Percentiles rank a stretch among this genome's conserved stretches.
These are phyloP conservation scores for Penicillium sp. DNA, from an alignment of 2,329 filamentous ascomycete genomes.

Conservation along the genomic window DNA sequence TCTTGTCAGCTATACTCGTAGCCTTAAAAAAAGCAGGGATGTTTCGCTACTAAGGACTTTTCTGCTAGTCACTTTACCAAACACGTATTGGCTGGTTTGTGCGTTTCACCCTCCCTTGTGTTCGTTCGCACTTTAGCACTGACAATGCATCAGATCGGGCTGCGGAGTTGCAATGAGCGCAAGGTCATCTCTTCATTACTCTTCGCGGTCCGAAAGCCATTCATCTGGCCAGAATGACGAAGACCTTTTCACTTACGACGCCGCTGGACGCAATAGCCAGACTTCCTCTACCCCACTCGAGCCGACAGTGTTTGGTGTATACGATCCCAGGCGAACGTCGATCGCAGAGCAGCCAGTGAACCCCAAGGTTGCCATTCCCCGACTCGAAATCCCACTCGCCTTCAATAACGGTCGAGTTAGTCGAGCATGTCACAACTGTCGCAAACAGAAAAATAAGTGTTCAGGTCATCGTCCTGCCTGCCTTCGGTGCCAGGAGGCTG, in stretches of 20 bases:
- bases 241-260: neutral
- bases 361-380: constrained; percentile 34
- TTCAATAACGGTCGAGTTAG: constrained; percentile 34
- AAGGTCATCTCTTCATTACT: neutral
- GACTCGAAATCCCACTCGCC: constrained; percentile 22
- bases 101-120: neutral
- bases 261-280: neutral
- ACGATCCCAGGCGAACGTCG: neutral
- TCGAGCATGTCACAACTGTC: constrained; percentile 47
- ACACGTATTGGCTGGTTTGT: neutral
- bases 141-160: constrained; percentile 1
- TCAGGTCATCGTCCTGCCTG: constrained; percentile 46
- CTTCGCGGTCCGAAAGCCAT: neutral
- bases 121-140: neutral
- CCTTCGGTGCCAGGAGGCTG: constrained; percentile 44
- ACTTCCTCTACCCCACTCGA: neutral
- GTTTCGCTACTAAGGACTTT: neutral
- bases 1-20: neutral
- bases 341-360: constrained; percentile 11
- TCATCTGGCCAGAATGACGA: neutral
- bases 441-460: constrained; percentile 49
- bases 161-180: constrained; percentile 5
- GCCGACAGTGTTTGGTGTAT: neutral
- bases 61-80: neutral
- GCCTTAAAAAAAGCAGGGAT: neutral